phyloP scores from a whole-genome alignment of 2,329 filamentous ascomycete genomes.

The Trichoderma lentiforme region DNA sequence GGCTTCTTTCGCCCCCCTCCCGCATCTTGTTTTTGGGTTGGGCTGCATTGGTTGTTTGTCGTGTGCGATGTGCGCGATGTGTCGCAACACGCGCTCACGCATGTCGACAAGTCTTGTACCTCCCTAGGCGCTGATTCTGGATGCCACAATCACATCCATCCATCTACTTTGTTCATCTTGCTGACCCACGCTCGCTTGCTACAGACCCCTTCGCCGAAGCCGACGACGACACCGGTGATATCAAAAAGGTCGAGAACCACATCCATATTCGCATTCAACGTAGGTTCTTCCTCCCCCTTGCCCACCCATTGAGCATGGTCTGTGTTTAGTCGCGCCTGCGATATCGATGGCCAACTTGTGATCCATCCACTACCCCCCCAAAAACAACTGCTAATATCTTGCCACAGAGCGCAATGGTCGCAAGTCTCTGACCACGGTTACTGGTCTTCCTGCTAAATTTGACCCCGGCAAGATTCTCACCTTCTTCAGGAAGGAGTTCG shows the following conservation, averaged over 20 bases:
- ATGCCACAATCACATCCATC: background rate
- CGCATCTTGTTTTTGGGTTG: background rate
- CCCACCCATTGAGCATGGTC: background rate
- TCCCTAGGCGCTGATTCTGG: background rate
- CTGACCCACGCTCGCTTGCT: background rate
- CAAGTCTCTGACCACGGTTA: constrained; percentile 99
- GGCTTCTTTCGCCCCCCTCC: background rate
- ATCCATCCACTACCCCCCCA: background rate
- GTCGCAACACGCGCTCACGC: background rate
- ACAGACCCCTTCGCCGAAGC: constrained; percentile 99
- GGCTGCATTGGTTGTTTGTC: background rate
- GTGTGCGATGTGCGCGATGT: background rate
- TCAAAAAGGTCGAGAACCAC: constrained; percentile 93
- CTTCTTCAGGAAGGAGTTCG: constrained; percentile 99
- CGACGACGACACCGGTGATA: constrained; percentile 97
- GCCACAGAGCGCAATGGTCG: constrained; percentile 96
- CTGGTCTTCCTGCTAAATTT: constrained; percentile 98
- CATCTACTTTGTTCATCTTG: background rate
- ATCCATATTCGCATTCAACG: constrained; percentile 99
- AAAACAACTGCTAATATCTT: constrained; percentile 37
- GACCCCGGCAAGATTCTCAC: constrained; percentile 99
- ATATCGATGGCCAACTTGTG: background rate
- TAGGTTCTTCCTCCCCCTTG: constrained; percentile 46
- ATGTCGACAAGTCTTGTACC: background rate
- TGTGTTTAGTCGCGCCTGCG: constrained; percentile 19